Conservation (phyloP, 345 rosid genomes). For the Lepidium africanum region DNA sequence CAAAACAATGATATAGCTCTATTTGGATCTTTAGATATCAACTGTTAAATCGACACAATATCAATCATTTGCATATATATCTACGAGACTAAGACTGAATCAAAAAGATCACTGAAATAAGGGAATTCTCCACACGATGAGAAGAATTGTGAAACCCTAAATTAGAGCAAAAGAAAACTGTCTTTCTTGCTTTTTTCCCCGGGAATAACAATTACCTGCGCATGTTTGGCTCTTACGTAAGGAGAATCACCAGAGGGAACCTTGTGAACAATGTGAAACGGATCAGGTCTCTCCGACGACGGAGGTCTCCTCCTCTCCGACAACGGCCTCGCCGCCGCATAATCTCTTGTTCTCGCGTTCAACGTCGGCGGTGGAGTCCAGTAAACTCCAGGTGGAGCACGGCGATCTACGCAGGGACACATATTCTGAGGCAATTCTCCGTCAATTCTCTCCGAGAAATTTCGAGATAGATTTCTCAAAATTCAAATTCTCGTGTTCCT, state of each 20-base stretch:
- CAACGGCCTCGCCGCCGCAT: slow-evolving; percentile 31
- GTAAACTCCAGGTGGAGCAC: slow-evolving; percentile 29
- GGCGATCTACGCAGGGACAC: slow-evolving; percentile 32
- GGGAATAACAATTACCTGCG: slow-evolving; percentile 42
- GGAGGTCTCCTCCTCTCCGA: slow-evolving; percentile 44
- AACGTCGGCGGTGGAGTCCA: slow-evolving; percentile 53
- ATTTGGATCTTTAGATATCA: slow-evolving; percentile 57
- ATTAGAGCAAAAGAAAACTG: neutral
- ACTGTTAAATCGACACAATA: slow-evolving; percentile 23
- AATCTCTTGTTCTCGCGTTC: slow-evolving; percentile 17
- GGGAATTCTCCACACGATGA: neutral
- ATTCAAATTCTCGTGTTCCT: neutral
- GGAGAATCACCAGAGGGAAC: slow-evolving; percentile 83
- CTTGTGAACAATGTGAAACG: slow-evolving; percentile 59
- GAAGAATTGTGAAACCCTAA: neutral
- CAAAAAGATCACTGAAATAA: neutral
- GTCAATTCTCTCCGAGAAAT: neutral
- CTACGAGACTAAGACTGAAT: neutral
- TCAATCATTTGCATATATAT: neutral
- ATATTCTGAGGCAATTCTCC: slow-evolving; percentile 1
- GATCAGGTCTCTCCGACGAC: slow-evolving; percentile 33
- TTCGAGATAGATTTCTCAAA: neutral
- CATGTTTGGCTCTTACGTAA: slow-evolving; percentile 76
- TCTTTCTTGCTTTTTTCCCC: neutral
- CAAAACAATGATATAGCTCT: slow-evolving; percentile 61